Evolutionary conservation across 2,329 filamentous ascomycete genomes (phyloP), one percentile per base, ranked within the genome.

Genomic region (Didymella segeticola): DNA sequence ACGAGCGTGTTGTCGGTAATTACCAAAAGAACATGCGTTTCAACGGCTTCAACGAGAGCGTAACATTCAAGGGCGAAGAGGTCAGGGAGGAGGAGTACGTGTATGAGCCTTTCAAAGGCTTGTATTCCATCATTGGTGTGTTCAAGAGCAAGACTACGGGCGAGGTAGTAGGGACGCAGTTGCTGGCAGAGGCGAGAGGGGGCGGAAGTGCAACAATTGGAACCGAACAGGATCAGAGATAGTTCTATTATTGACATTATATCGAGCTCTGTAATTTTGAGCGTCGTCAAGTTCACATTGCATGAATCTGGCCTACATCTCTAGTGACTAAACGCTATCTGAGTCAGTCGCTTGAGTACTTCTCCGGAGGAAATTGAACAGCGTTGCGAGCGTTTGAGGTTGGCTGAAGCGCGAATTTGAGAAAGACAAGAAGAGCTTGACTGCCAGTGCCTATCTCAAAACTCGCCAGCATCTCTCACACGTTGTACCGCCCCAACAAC

Each of bases 401-500:
- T 19, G 10, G 4, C 4, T 3, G 27, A 29, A 29, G 14, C 10
- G 27, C 5, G 4, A 7, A 29, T 3, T 12, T 29, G 17, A 31
- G 19, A 31, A 17, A 33, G 5, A 34, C 31, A 20, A 34, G 17
- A 10, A 1, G 15, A 34, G 4, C 6, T 4, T 11, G 5, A 23
- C 11, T 22, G 12, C 22, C 27, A 6, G 12, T n/a, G 15, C 17
- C 12, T 4, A 8, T 15, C 15, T 26, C n/a, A 84, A 61, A 86
- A 86, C 0, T 81, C 82, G 1, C 83, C 83, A 12, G 75, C 77
- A 4, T 84, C 85, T 58, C 81, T 76, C 5, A 87, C 82, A 47
- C 85, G 75, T 63, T 85, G 80, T 3, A 87, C 76, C 2, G 83
- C 83, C 0, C 85, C 85, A 22, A 83, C 67, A 15, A 85, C 62